Evolutionary conservation across 2,329 filamentous ascomycete genomes (phyloP).

Genomic region (Grosmannia clavigera): DNA sequence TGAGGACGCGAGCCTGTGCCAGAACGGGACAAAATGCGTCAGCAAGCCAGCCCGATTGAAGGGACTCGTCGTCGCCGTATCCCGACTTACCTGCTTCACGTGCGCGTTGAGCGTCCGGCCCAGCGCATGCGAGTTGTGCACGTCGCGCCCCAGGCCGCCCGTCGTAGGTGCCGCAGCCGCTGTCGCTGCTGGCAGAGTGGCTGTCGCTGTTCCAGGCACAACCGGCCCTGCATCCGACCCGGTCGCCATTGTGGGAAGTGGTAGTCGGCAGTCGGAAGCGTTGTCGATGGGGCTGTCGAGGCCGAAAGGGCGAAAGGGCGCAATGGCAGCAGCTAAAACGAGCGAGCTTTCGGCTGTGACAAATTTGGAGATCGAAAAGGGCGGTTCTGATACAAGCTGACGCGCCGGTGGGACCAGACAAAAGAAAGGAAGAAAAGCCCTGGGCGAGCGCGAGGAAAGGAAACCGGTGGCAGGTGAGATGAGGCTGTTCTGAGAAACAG

Average conservation of each 20-base stretch:
- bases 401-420: not conserved
- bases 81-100: slow-evolving; percentile 52
- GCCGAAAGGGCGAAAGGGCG: not conserved
- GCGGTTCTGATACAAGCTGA: not conserved
- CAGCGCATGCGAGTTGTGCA: slow-evolving; percentile 52
- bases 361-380: not conserved
- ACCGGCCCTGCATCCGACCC: not conserved
- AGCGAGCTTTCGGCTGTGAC: not conserved
- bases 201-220: not conserved
- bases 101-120: slow-evolving; percentile 48
- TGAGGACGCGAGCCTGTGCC: slow-evolving; percentile 66
- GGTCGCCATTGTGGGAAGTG: not conserved
- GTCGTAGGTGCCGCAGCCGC: slow-evolving; percentile 3
- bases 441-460: not conserved
- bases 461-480: not conserved
- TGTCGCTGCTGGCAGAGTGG: not conserved
- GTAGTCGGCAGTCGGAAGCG: not conserved
- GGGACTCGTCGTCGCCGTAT: too few species aligned
- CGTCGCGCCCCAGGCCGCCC: slow-evolving; percentile 29
- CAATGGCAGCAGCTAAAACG: not conserved
- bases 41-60: not conserved
- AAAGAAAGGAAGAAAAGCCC: not conserved
- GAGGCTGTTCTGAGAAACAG: not conserved
- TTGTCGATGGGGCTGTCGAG: not conserved
- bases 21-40: slow-evolving; percentile 14